Percentiles rank a stretch among this genome's conserved stretches.
phyloP scores from a whole-genome alignment of 345 rosid genomes.

The Lumnitzera racemosa region DNA sequence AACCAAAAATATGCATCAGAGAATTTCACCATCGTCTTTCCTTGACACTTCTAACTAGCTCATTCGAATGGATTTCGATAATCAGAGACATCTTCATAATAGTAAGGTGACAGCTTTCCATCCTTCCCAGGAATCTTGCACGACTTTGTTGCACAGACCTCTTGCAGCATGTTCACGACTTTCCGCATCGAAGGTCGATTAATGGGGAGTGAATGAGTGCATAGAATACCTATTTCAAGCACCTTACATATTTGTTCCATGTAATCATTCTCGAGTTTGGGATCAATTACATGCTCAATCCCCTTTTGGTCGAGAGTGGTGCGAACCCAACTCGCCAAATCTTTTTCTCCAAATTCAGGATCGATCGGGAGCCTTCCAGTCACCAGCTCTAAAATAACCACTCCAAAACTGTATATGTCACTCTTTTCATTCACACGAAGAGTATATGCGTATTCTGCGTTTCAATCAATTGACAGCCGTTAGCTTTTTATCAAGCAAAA shows the following conservation, averaged over 20 bases:
- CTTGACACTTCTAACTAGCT: too few relatives aligned
- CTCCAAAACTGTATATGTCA: conserved; percentile 87
- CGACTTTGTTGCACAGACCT: conserved; percentile 26
- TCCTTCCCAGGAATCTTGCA: conserved; percentile 25
- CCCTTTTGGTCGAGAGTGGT: conserved; percentile 45
- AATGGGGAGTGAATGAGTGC: conserved; percentile 70
- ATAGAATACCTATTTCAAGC: conserved; percentile 63
- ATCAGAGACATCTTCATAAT: conserved; percentile 29
- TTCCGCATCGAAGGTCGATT: conserved; percentile 86
- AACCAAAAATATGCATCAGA: too few relatives aligned
- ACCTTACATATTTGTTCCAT: conserved; percentile 53
- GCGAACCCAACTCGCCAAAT: conserved; percentile 71
- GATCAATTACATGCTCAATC: conserved; percentile 48
- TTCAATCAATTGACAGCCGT: not conserved
- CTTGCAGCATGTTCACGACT: conserved; percentile 83
- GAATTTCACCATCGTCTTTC: too few relatives aligned
- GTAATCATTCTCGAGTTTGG: conserved; percentile 38
- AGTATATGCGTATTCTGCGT: conserved; percentile 80
- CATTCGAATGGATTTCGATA: too few relatives aligned
- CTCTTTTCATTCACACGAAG: conserved; percentile 91
- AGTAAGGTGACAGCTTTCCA: conserved; percentile 69
- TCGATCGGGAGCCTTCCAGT: conserved; percentile 68
- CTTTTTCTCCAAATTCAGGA: conserved; percentile 72
- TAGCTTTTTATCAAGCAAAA: too few relatives aligned
- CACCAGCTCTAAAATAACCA: conserved; percentile 70